Conservation (phyloP, 352 stramenopile genomes). For the Phytophthora citrophthora region DNA sequence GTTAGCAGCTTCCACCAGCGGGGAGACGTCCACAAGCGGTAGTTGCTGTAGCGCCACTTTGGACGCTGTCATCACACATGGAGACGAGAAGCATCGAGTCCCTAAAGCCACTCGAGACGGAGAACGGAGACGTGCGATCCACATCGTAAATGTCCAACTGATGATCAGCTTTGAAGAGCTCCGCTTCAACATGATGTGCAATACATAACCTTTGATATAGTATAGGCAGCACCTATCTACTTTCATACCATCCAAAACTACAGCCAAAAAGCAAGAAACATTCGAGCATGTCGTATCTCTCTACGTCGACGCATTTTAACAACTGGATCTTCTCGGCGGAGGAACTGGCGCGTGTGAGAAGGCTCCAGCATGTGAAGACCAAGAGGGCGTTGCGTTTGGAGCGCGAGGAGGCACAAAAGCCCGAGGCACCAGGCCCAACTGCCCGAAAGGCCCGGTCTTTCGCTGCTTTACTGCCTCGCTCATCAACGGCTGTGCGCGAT, state of each 20-base stretch:
- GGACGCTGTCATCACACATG: conserved; percentile 51
- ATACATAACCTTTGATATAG: not conserved
- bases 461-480: conserved; percentile 70
- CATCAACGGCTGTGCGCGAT: conserved; percentile 66
- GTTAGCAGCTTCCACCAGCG: conserved; percentile 46
- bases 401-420: conserved; percentile 52
- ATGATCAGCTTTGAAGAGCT: not conserved
- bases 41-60: conserved; percentile 59
- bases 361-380: conserved; percentile 72
- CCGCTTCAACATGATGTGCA: conserved; percentile 24
- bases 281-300: conserved; percentile 76
- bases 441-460: conserved; percentile 81
- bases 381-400: conserved; percentile 67
- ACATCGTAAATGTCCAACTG: conserved; percentile 23
- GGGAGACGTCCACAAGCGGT: conserved; percentile 73
- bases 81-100: conserved; percentile 22
- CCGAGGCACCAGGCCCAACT: conserved; percentile 17
- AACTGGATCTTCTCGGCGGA: conserved; percentile 86
- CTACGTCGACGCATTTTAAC: conserved; percentile 89
- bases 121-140: conserved; percentile 5
- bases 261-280: not conserved
- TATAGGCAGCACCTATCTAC: conserved; percentile 2
- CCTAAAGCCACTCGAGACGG: not conserved
- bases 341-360: conserved; percentile 59
- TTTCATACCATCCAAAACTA: conserved; percentile 6